Percentiles rank a stretch among this genome's conserved stretches.
Evolutionary conservation across 305 asterid species (phyloP).

Genomic region (Fraxinus albicans): DNA sequence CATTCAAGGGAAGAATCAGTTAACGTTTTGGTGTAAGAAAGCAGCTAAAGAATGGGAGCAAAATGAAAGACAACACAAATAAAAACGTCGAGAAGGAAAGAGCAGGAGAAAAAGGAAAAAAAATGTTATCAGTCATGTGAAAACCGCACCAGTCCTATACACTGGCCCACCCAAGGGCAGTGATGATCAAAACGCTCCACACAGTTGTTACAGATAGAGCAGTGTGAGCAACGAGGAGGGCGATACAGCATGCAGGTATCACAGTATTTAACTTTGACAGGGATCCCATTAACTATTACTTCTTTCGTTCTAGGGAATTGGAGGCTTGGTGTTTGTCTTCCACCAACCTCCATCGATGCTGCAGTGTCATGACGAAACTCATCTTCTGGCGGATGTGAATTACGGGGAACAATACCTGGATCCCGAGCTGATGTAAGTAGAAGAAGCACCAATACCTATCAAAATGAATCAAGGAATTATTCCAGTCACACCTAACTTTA

Average conservation of each 20-base stretch:
- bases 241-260: conserved; percentile 99
- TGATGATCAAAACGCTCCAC: conserved; percentile 99
- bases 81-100: not conserved
- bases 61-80: conserved; percentile 9
- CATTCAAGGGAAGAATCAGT: conserved; percentile 17
- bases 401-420: conserved; percentile 98
- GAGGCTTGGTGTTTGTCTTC: conserved; percentile 88
- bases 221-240: conserved; percentile 98
- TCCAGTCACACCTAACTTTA: not conserved
- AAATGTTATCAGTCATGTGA: not conserved
- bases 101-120: conserved; percentile 4
- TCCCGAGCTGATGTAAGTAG: conserved; percentile 85
- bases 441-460: conserved; percentile 73
- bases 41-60: conserved; percentile 15
- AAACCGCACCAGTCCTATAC: conserved; percentile 87
- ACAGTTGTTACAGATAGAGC: conserved; percentile 96
- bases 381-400: conserved; percentile 91
- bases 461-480: conserved; percentile 21
- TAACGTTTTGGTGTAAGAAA: conserved; percentile 19
- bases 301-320: conserved; percentile 95
- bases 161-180: conserved; percentile 99
- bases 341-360: conserved; percentile 70
- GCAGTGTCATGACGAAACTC: conserved; percentile 71
- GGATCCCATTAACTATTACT: conserved; percentile 87
- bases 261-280: conserved; percentile 90